These are phyloP conservation scores for Colletotrichum eremochloae DNA, from an alignment of 2,329 filamentous ascomycete species.

Conservation along the genomic window DNA sequence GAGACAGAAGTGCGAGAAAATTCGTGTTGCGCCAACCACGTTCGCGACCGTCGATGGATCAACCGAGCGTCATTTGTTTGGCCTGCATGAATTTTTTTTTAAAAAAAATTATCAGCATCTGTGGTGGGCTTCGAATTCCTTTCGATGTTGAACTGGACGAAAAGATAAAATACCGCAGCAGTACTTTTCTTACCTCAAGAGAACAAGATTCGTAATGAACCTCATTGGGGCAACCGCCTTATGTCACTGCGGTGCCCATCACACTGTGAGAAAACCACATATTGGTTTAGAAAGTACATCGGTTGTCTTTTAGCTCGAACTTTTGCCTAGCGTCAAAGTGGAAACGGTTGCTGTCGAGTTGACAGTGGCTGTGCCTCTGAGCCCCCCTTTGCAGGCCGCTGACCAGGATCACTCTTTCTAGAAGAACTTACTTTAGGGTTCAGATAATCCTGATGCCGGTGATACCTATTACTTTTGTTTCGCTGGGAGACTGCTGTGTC, in stretches of 20 bases:
- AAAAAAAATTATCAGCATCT: too few relatives aligned
- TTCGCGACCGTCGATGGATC: not conserved
- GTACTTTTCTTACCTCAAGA: not conserved
- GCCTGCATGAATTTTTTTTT: too few relatives aligned
- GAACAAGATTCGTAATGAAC: not conserved
- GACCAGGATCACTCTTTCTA: not conserved
- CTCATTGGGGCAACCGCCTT: not conserved
- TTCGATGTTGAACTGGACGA: not conserved
- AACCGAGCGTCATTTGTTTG: not conserved
- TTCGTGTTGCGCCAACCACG: not conserved
- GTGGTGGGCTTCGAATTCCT: not conserved
- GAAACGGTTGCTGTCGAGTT: not conserved
- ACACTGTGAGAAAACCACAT: not conserved
- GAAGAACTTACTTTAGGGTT: not conserved
- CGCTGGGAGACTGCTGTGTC: not conserved
- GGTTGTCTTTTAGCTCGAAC: not conserved
- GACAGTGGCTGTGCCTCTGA: slow-evolving; percentile 17
- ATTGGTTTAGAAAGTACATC: not conserved
- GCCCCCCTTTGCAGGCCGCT: not conserved
- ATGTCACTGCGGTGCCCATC: not conserved
- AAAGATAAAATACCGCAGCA: too few relatives aligned
- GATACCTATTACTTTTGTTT: not conserved
- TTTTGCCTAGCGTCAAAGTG: slow-evolving; percentile 8
- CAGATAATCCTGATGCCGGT: not conserved
- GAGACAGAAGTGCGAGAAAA: not conserved